Evolutionary conservation across 2,329 filamentous ascomycete species (phyloP), one percentile per base, ranked within the genome.

Genomic region (Colletotrichum sojae): DNA sequence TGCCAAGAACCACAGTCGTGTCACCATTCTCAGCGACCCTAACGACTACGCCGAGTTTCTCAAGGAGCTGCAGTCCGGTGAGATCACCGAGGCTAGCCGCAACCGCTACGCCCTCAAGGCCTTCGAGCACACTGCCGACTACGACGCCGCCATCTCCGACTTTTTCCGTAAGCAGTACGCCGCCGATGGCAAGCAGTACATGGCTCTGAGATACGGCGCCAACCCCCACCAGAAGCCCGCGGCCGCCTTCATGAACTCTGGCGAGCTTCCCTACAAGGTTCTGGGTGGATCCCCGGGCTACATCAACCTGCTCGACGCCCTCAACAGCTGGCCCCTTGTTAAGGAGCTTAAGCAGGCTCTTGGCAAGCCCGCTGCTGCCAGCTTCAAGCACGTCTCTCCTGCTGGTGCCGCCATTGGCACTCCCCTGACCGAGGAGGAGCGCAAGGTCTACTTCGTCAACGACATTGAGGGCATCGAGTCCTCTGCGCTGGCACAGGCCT

Each of bases 151-250:
- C 75, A 99, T 99, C 79, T 92, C 95, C 43, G 93, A 93, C 77
- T 99, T 97, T 87, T 99, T 99, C 90, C 92, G 96, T 79, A 95
- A 97, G 87, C 92, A 97, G 84, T 99, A 98, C 79, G 94, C 96
- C 67, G 90, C 91, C 72, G 91, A 94, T 69, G 95, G 95, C 73
- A 83, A 90, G 72, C 94, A 98, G 84, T 91, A 97, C 82, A 79
- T 97, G 70, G 85, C 94, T 69, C 91, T 99, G 72, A 92, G 96
- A 76, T 99, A 99, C 81, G 96, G 96, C 71, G 93, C 94, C 77
- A 99, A 99, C 86, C 96, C 96, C 39, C 96, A 99, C 84, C 96
- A 99, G 85, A 98, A 98, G 87, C 95, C 95, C 52, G 96, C 96
- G 39, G 90, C 94, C 20, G 95, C 95, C 60, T 98, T 90, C 80